phyloP scores from a whole-genome alignment of 768 basidiomycete genomes.

The Mycena indigotica region DNA sequence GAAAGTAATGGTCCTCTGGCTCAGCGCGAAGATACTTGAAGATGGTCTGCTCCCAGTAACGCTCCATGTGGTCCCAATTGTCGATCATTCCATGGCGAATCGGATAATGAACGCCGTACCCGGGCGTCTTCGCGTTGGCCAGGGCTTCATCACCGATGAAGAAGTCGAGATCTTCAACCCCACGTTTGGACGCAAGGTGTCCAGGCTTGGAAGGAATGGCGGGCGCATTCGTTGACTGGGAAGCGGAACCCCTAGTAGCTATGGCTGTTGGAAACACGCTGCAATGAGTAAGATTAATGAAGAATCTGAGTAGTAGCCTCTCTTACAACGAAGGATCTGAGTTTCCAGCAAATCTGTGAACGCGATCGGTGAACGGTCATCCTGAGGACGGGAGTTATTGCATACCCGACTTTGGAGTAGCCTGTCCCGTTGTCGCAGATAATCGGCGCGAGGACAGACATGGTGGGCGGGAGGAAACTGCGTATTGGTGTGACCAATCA shows the following conservation, averaged over 20 bases:
- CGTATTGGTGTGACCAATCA: neutral
- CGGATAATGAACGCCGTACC: slow-evolving; percentile 93
- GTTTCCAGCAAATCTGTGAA: slow-evolving; percentile 89
- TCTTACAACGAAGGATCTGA: slow-evolving; percentile 97
- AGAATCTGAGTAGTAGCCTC: slow-evolving; percentile 11
- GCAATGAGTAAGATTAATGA: too few species aligned
- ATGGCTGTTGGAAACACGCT: slow-evolving; percentile 99
- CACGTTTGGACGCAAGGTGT: slow-evolving; percentile 93
- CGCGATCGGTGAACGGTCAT: slow-evolving; percentile 1
- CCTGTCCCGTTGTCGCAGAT: slow-evolving; percentile 99
- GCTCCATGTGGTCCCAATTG: slow-evolving; percentile 98
- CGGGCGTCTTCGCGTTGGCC: slow-evolving; percentile 91
- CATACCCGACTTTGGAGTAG: slow-evolving; percentile 94
- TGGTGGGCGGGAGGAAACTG: slow-evolving; percentile 33
- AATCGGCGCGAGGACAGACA: slow-evolving; percentile 90
- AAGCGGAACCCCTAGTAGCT: slow-evolving; percentile 77
- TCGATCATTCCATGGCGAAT: slow-evolving; percentile 98
- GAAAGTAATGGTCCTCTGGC: slow-evolving; percentile 98
- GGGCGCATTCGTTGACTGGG: slow-evolving; percentile 68
- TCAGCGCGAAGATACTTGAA: slow-evolving; percentile 99
- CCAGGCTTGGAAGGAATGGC: slow-evolving; percentile 84
- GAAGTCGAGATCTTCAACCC: slow-evolving; percentile 98
- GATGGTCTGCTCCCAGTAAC: slow-evolving; percentile 99
- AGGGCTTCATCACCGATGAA: slow-evolving; percentile 99
- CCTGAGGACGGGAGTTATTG: slow-evolving; percentile 3